Evolutionary conservation across 2,329 filamentous ascomycete genomes (phyloP), one percentile per base, ranked within the genome.

Genomic region (Ampelomyces quisqualis): DNA sequence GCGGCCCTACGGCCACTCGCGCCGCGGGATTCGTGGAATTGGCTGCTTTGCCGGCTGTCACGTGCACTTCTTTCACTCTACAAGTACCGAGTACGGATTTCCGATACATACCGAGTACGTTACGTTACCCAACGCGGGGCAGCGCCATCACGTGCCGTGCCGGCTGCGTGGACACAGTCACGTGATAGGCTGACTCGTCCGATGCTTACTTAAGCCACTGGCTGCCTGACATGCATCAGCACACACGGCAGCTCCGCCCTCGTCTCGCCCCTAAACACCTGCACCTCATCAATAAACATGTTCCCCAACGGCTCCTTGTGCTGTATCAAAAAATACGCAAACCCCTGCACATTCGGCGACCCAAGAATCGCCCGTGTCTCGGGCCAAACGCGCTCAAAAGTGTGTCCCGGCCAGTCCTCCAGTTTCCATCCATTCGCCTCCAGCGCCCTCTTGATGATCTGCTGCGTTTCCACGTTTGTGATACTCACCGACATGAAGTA

Each of bases 401-500:
- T 48, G 13, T 52, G 42, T 5, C 56, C 56, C 7, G 50, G 54
- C 43, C 49, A 56, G 9, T 30, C 34, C 4, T 29, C 39, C 10
- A 53, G n/a, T 2, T 28, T 20, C 46, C 38, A 46, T 9, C 36
- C 20, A 13, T 38, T 50, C 4, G 20, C 29, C 8, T 40, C 26
- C 33, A 55, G 20, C 1, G 51, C 47, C 18, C 40, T 34, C 7
- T 24, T 31, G 7, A 56, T 34, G 4, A 58, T 38, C 6, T 31
- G 34, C n/a, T 39, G 21, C 2, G 49, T 57, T 7, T 57, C 46
- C 3, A 29, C 10, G 15, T 58, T 58, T 7, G 19, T 26, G 19
- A 60, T 49, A 17, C 34, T 36, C 9, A 53, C 40, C 1, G 47
- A 41, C 14, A 58, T 18, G 35, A 58, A 49, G 45, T 55, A 57